Evolutionary conservation across 331 rosid genomes (phyloP).

Genomic region (Spiraea crenata): DNA sequence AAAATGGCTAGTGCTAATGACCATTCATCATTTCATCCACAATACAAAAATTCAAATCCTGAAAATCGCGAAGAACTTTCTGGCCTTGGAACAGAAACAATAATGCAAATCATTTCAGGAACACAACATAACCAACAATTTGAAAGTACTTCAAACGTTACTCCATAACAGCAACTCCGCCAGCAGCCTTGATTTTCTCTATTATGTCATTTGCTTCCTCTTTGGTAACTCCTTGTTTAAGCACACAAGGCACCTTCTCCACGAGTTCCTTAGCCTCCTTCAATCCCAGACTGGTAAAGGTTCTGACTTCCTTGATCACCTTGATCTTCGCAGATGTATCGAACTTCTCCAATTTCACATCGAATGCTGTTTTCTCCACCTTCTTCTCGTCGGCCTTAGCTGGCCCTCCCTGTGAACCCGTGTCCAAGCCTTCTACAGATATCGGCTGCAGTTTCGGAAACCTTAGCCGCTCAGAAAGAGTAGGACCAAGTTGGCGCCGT

Average conservation of each 20-base stretch:
- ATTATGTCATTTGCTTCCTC: slow-evolving; percentile 36
- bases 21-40: neutral
- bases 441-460: slow-evolving; percentile 27
- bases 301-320: slow-evolving; percentile 39
- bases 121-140: neutral
- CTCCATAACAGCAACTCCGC: slow-evolving; percentile 39
- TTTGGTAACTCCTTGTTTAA: slow-evolving; percentile 36
- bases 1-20: neutral
- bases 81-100: neutral
- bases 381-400: slow-evolving; percentile 32
- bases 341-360: slow-evolving; percentile 35
- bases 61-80: neutral
- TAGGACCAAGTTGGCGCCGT: slow-evolving; percentile 30
- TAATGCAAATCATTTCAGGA: neutral
- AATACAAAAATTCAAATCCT: neutral
- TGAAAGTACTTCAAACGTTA: neutral
- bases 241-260: slow-evolving; percentile 34
- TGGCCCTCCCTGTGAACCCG: slow-evolving; percentile 25
- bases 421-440: slow-evolving; percentile 30
- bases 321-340: slow-evolving; percentile 31
- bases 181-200: slow-evolving; percentile 35
- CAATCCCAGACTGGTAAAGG: slow-evolving; percentile 34
- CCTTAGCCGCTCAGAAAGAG: slow-evolving; percentile 26
- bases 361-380: slow-evolving; percentile 36
- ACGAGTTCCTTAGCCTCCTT: slow-evolving; percentile 40